Evolutionary conservation across 176 grass and related monocot species (phyloP), one percentile per base, ranked within the genome.

Genomic region (Cenchrus fungigraminus): DNA sequence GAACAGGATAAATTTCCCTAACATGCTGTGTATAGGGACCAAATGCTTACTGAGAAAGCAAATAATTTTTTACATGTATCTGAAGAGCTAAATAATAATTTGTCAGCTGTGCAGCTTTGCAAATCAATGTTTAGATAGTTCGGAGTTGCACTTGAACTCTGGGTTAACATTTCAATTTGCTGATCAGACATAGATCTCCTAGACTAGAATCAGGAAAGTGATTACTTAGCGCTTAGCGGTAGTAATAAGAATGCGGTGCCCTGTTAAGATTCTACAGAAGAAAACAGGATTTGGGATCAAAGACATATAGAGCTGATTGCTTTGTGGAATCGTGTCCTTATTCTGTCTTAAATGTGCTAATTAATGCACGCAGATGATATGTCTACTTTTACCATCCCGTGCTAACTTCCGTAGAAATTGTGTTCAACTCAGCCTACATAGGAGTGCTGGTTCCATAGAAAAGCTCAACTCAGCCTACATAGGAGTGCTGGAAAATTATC

Each of bases 111-210:
- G 40, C 32, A 10, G 28, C 61, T 80, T 74, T 3, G 63, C 49
- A 56, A 57, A 76, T 32, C n/a, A 70, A 9, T 51, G 32, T 85
- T 47, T 79, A 79, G 53, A 43, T 86, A 42, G 32, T 80, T 47
- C 6, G 16, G 17, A 45, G 16, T 14, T 61, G 34, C 28, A 63
- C 56, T 43, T 17, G 6, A 40, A 19, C 12, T 40, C 0, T 14
- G 6, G 3, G 19, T 6, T 65, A 40, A 71, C 70, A 32, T 70
- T 57, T 31, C 6, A 47, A 49, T 72, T 20, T 72, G 2, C 43
- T 32, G n/a, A 11, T 72, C 54, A 61, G 5, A 0, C 16, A 12
- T 67, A 40, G 12, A 51, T 83, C 31, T n/a, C 3, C 19, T 5
- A 44, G 8, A 43, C 19, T 5, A 44, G 8, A 43, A 74, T 8